Conservation (phyloP, 1,284 basidiomycete genomes). For the Anthracocystis panici-leucophaei region DNA sequence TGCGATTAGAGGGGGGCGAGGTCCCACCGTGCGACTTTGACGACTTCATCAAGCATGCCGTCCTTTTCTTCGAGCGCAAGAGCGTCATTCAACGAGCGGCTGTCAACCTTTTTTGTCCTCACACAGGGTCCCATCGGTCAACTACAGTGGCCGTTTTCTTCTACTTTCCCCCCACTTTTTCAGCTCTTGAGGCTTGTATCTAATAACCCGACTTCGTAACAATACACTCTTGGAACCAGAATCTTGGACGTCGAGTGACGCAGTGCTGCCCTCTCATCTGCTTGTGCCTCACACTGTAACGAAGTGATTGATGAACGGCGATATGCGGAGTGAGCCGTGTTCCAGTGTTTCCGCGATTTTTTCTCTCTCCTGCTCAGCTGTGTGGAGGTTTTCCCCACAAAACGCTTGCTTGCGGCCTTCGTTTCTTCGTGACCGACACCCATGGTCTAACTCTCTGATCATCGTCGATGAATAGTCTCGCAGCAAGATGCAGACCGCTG, state of each 20-base stretch:
- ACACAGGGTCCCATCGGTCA: neutral
- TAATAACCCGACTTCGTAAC: slow-evolving; percentile 8
- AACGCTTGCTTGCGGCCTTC: neutral
- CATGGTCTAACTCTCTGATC: neutral
- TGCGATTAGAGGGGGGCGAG: neutral
- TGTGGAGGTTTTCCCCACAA: slow-evolving; percentile 4
- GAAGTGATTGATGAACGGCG: neutral
- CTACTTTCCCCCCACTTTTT: slow-evolving; percentile 2
- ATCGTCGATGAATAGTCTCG: neutral
- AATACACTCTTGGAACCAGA: slow-evolving; percentile 4
- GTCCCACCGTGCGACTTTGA: neutral
- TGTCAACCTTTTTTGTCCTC: neutral
- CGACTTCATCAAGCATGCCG: too few relatives aligned
- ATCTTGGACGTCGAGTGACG: neutral
- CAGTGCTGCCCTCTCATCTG: neutral
- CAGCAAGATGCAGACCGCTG: neutral
- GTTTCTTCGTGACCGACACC: neutral
- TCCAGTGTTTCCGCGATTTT: neutral
- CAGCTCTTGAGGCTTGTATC: slow-evolving; percentile 18
- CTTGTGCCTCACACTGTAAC: neutral
- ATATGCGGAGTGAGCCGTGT: neutral
- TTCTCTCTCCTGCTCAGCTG: neutral
- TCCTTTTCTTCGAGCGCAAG: neutral
- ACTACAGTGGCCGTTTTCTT: slow-evolving; percentile 13
- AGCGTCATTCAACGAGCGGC: neutral